These are phyloP conservation scores for Fusarium dlaminii DNA, from an alignment of 2,329 filamentous ascomycete species.

Conservation along the genomic window DNA sequence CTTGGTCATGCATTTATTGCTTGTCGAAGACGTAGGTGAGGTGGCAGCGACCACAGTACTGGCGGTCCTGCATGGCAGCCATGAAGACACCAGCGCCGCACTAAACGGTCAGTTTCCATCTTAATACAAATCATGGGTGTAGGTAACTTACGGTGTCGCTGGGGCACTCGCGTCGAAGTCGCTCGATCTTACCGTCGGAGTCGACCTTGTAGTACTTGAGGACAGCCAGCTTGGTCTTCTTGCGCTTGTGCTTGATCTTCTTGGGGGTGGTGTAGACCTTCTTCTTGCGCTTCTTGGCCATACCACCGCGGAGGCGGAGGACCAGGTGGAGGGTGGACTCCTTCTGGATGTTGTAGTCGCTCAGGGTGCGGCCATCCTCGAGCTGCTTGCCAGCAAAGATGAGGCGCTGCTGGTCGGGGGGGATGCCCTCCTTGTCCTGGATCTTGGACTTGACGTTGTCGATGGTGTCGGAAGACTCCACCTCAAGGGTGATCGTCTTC, in stretches of 20 bases:
- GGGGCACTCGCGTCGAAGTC: constrained; percentile 97
- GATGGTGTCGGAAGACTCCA: constrained; percentile 99
- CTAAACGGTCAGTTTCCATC: constrained; percentile 57
- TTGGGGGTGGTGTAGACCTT: constrained; percentile 99
- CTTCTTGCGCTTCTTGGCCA: constrained; percentile 99
- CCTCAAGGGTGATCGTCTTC: constrained; percentile 99
- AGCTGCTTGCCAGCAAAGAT: constrained; percentile 99
- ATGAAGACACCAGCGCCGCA: constrained; percentile 99
- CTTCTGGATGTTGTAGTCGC: constrained; percentile 99
- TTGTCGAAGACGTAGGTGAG: constrained; percentile 79
- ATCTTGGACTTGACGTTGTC: constrained; percentile 99
- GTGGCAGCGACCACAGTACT: constrained; percentile 88
- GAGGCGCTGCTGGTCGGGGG: constrained; percentile 98
- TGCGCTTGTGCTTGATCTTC: constrained; percentile 99
- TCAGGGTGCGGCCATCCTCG: constrained; percentile 98
- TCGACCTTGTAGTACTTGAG: constrained; percentile 99
- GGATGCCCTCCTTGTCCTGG: constrained; percentile 99
- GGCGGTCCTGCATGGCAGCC: constrained; percentile 99
- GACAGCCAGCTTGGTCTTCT: constrained; percentile 99
- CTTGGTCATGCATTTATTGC: constrained; percentile 57
- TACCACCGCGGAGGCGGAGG: constrained; percentile 94
- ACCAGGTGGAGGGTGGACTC: constrained; percentile 98
- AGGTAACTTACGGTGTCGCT: constrained; percentile 76
- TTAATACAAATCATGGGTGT: fast-evolving
- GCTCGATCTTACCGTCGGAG: constrained; percentile 99